Evolutionary conservation across 106 monocot genomes (phyloP), one percentile per base, ranked within the genome.

Genomic region (Agapanthus africanus): DNA sequence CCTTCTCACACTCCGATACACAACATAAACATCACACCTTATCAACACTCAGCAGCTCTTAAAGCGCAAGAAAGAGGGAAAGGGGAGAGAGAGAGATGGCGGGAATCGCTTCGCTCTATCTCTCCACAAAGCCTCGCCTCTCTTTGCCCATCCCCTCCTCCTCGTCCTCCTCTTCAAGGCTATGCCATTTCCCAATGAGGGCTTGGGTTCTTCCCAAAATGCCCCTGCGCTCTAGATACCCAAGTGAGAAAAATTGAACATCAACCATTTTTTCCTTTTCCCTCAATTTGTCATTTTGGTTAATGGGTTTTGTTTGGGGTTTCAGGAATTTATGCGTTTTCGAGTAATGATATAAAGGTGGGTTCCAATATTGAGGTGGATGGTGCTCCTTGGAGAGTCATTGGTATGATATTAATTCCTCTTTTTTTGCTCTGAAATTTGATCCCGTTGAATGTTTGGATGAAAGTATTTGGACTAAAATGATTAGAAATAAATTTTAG

Each of bases 321-420:
- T 79, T 64, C 76, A 95, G 95, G 76, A 65, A 81, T 95, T 11
- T 95, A 78, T 37, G 91, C 95, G 3, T 70, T 95, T 15, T 80
- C 95, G 16, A 95, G 95, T 81, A 95, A 95, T 54, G 95, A 95
- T 46, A 91, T 95, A 70, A 91, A 79, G 80, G 91, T 95, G 41
- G 95, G 95, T 7, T 69, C 79, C 35, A 95, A 76, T 51, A 80
- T 95, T n/a, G 95, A 95, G 79, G 88, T 91, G 1, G 95, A 91
- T 64, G 95, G 95, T 13, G 83, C 91, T 34, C 95, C 91, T 3
- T 95, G 88, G 88, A 85, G 85, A 74, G 91, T 95, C 74, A 35
- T 91, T 14, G 95, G 95, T 95, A 74, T 40, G 39, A 16, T 22
- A n/a, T n/a, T n/a, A n/a, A n/a, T n/a, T n/a, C n/a, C n/a, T n/a